phyloP scores from a whole-genome alignment of 1,139 yeast species.

The Geotrichum klebahnii region DNA sequence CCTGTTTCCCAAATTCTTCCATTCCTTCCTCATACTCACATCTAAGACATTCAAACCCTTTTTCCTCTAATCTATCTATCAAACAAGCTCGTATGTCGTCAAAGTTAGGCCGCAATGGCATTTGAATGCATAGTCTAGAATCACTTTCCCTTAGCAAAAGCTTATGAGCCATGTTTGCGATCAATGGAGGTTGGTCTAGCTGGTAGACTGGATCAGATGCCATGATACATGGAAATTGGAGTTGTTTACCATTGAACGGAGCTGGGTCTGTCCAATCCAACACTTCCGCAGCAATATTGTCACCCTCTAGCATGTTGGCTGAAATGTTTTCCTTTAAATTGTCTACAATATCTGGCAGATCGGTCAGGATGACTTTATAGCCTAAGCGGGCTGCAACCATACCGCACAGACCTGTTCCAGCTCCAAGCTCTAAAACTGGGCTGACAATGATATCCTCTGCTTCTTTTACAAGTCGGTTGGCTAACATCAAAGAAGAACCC shows the following conservation, averaged over 20 bases:
- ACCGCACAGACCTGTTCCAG: slow-evolving; percentile 93
- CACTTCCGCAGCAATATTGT: slow-evolving; percentile 43
- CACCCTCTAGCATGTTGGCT: slow-evolving; percentile 44
- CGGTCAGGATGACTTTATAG: slow-evolving; percentile 59
- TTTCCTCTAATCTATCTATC: slow-evolving; percentile 50
- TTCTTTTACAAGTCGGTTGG: slow-evolving; percentile 48
- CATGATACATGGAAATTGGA: slow-evolving; percentile 60
- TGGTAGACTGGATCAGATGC: slow-evolving; percentile 89
- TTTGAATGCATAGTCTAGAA: slow-evolving; percentile 54
- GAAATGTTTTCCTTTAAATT: slow-evolving; percentile 59
- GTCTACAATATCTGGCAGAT: slow-evolving; percentile 68
- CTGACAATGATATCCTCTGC: slow-evolving; percentile 31
- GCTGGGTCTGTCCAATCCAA: slow-evolving; percentile 75
- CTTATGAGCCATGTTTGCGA: slow-evolving; percentile 52
- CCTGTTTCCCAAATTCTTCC: slow-evolving; percentile 81
- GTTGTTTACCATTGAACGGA: slow-evolving; percentile 36
- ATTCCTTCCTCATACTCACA: slow-evolving; percentile 54
- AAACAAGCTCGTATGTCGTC: slow-evolving; percentile 59
- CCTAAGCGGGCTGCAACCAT: slow-evolving; percentile 54
- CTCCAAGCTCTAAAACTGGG: slow-evolving; percentile 73
- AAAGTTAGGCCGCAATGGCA: slow-evolving; percentile 68
- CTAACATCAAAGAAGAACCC: slow-evolving; percentile 81
- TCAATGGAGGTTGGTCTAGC: slow-evolving; percentile 69
- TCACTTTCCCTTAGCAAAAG: slow-evolving; percentile 37
- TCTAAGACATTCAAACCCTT: slow-evolving; percentile 33